Evolutionary conservation across 2,329 filamentous ascomycete species (phyloP).

Genomic region (Calcarisporium arbuscula): DNA sequence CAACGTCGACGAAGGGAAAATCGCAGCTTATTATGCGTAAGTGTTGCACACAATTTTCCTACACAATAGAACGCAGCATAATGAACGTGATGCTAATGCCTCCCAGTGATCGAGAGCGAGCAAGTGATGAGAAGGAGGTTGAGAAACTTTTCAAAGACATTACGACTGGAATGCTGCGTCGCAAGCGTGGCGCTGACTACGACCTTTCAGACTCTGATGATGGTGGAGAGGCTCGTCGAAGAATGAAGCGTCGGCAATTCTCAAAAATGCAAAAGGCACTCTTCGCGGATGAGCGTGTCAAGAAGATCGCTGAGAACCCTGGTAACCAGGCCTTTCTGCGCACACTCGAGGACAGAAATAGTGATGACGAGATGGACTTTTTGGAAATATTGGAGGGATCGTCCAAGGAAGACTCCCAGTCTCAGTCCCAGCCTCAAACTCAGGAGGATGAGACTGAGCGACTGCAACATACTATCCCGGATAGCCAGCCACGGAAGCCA

Average conservation of each 20-base stretch:
- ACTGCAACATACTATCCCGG: constrained; percentile 33
- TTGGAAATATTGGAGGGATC: constrained; percentile 41
- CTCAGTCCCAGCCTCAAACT: constrained; percentile 17
- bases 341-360: constrained; percentile 77
- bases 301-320: constrained; percentile 82
- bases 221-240: constrained; percentile 67
- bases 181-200: constrained; percentile 75
- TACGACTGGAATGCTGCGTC: constrained; percentile 78
- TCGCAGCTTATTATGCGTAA: constrained; percentile 86
- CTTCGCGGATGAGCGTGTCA: constrained; percentile 81
- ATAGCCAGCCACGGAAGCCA: constrained; percentile 43
- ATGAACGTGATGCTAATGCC: constrained; percentile 13
- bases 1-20: constrained; percentile 69
- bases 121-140: constrained; percentile 77
- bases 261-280: constrained; percentile 87
- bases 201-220: constrained; percentile 90
- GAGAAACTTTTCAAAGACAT: constrained; percentile 91
- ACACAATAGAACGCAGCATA: background rate
- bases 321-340: constrained; percentile 86
- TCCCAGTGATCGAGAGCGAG: constrained; percentile 67
- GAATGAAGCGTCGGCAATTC: constrained; percentile 81
- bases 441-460: constrained; percentile 19
- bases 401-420: constrained; percentile 31
- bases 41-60: constrained; percentile 29
- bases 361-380: constrained; percentile 72